Base-by-base conservation (phyloP, 208 protist genomes). In the Trichomonas vaginalis region DNA sequence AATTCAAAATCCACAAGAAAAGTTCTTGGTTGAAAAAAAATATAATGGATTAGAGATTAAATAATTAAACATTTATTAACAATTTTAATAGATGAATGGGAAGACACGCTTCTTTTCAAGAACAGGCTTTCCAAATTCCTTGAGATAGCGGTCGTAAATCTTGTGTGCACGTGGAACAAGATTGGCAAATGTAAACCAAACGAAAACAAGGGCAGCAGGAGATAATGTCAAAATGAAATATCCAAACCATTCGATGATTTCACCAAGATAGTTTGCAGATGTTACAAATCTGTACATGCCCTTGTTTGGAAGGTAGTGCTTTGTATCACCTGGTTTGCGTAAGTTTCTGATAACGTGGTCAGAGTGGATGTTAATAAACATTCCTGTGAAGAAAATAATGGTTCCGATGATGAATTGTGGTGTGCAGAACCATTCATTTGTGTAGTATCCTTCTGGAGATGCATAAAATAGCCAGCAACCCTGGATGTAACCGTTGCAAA, bases 191-290 rank as follows among this genome's bases (percentile, higher is more conserved):
- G 88, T 70, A 17, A 17, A 95, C 21, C 45, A 62, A 70, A 70
- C 88, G 40, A 95, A 95, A 10, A 95, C 42, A 51, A 79, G 35
- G 12, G 47, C 88, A 40, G n/a, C 12, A 21, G 14, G 0, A 40
- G 27, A 46, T 1, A 0, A 12, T 42, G 47, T 70, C 27, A 70
- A 14, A 6, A 70, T 51, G 27, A 14, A 40, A 51, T 40, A 95
- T 40, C 88, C 88, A n/a, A 35, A 46, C 88, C 88, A 95, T 37
- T 95, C 88, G 4, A 95, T 15, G 17, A 79, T 95, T 51, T 95
- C 88, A n/a, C 88, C 88, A 51, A 95, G 39, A 32, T 95, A 95
- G 35, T 95, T 51, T 42, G 88, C 88, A 70, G 45, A 79, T 62
- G 88, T 95, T 32, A 95, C 88, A 70, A 35, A 95, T 14, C 21